Conservation (phyloP, 1,284 basidiomycete species). For the Boletus coffeatus region DNA sequence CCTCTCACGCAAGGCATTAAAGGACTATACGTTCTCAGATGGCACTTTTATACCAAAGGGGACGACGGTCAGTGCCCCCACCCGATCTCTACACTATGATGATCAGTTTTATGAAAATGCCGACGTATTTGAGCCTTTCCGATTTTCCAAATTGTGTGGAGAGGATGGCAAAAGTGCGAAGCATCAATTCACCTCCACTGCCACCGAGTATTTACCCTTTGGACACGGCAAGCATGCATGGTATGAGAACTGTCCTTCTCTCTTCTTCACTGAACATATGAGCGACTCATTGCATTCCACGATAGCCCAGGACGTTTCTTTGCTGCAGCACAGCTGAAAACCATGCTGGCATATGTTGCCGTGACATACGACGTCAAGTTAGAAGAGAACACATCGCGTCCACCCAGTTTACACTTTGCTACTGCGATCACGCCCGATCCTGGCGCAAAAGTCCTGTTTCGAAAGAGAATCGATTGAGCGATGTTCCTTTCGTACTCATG, state of each 20-base stretch:
- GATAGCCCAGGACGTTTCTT: conserved; percentile 16
- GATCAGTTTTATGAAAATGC: conserved; percentile 22
- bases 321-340: conserved; percentile 4
- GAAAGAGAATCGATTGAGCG: conserved; percentile 6
- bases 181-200: conserved; percentile 16
- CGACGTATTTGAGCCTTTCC: conserved; percentile 30
- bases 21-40: conserved; percentile 36
- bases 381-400: conserved; percentile 23
- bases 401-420: not conserved
- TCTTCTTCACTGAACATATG: not conserved
- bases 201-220: conserved; percentile 17
- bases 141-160: conserved; percentile 24
- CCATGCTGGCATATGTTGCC: conserved; percentile 11
- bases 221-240: conserved; percentile 19
- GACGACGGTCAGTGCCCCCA: conserved; percentile 22
- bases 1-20: conserved; percentile 11
- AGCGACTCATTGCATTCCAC: not conserved
- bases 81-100: conserved; percentile 24
- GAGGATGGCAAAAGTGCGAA: conserved; percentile 11
- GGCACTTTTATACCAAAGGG: conserved; percentile 39
- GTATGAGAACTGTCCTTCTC: conserved; percentile 2
- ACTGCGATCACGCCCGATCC: not conserved
- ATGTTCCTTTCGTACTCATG: not conserved
- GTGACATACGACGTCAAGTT: conserved; percentile 14
- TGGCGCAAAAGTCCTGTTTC: conserved; percentile 12